phyloP scores from a whole-genome alignment of 2,329 filamentous ascomycete genomes.

The Chaetomium globosum region DNA sequence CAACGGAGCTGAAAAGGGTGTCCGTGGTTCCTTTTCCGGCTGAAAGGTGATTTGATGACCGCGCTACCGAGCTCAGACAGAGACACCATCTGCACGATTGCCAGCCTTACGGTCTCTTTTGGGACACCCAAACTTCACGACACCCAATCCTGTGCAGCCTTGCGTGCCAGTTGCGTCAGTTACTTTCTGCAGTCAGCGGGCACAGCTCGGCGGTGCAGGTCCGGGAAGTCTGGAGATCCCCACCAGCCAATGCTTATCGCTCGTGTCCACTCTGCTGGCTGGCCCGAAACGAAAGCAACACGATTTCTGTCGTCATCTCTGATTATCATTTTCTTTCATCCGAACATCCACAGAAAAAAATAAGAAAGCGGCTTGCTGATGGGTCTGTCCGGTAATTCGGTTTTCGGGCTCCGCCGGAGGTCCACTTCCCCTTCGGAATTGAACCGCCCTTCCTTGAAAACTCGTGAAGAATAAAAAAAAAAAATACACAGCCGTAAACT shows the following conservation, averaged over 20 bases:
- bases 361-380: not conserved
- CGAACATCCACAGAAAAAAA: not conserved
- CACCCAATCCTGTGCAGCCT: not conserved
- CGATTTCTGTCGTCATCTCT: conserved; percentile 9
- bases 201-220: conserved; percentile 18
- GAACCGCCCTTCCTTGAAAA: not conserved
- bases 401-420: conserved; percentile 2
- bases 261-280: conserved; percentile 9
- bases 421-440: not conserved
- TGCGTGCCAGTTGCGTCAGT: not conserved
- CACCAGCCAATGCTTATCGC: conserved; percentile 6
- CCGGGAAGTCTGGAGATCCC: conserved; percentile 2
- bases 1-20: not conserved
- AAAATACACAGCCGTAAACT: not conserved
- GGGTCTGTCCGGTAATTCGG: conserved; percentile 17
- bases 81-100: conserved; percentile 15
- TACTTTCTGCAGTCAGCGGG: conserved; percentile 29
- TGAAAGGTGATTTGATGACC: conserved; percentile 17
- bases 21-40: conserved; percentile 9
- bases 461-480: not conserved
- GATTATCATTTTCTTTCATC: not conserved
- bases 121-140: not conserved
- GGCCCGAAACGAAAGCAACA: not conserved
- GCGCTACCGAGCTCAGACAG: conserved; percentile 16
- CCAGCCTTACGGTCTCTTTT: conserved; percentile 19